A percentile compares a stretch with the other conserved stretches of the same genome.
Evolutionary conservation across 2,329 filamentous ascomycete genomes (phyloP).

Genomic region (Diaporthe citrichinensis): DNA sequence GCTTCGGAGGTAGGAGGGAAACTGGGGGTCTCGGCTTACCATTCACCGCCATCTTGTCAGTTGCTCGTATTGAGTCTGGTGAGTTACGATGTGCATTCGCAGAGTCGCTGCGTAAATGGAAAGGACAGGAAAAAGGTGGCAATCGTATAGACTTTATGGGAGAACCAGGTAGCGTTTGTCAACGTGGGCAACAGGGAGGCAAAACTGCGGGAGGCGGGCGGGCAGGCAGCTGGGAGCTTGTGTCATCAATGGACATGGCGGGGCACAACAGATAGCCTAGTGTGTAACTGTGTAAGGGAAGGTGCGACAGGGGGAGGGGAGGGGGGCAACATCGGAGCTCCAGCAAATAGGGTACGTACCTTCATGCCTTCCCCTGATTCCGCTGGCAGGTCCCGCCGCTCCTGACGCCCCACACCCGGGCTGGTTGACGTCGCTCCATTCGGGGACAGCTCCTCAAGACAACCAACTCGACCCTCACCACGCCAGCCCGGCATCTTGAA

Average conservation of each 20-base stretch:
- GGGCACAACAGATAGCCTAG: slow-evolving; percentile 18
- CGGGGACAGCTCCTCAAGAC: slow-evolving; percentile 25
- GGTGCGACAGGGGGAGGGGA: slow-evolving; percentile 11
- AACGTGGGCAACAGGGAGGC: slow-evolving; percentile 7
- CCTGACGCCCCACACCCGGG: slow-evolving; percentile 27
- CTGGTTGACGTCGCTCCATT: slow-evolving; percentile 36
- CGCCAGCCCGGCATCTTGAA: slow-evolving; percentile 36
- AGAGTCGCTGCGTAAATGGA: neutral
- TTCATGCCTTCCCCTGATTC: slow-evolving; percentile 30
- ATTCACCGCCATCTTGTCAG: slow-evolving; percentile 66
- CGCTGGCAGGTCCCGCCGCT: slow-evolving; percentile 29
- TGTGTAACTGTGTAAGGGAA: slow-evolving; percentile 17
- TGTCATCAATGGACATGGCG: slow-evolving; percentile 37
- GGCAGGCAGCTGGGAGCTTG: slow-evolving; percentile 38
- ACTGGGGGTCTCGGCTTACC: slow-evolving; percentile 55
- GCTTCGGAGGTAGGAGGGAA: neutral
- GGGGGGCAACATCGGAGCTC: neutral
- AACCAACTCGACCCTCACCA: slow-evolving; percentile 32
- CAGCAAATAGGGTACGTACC: slow-evolving; percentile 35
- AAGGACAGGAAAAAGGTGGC: neutral
- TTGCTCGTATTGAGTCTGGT: slow-evolving; percentile 34
- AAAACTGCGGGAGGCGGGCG: slow-evolving; percentile 13
- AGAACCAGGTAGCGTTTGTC: neutral
- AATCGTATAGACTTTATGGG: slow-evolving; percentile 1
- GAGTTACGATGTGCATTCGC: slow-evolving; percentile 5